Evolutionary conservation across 148 eudicot species (phyloP).

Genomic region (Pouteria glomerata): DNA sequence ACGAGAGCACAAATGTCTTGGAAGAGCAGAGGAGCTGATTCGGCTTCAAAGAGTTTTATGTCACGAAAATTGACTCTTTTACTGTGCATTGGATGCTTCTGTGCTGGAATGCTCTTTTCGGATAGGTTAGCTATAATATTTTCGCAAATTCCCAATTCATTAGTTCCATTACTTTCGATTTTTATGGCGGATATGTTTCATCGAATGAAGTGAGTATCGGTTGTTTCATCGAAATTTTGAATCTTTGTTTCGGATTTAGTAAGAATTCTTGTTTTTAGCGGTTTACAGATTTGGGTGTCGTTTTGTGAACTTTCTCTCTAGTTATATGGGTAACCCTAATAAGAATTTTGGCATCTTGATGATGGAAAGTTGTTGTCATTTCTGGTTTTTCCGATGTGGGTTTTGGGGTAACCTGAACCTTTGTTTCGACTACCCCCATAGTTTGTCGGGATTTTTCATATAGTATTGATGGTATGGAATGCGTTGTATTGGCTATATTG

Average conservation of each 20-base stretch:
- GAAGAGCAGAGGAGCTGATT: slow-evolving; percentile 59
- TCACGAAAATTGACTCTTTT: slow-evolving; percentile 55
- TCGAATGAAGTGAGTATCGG: slow-evolving; percentile 2
- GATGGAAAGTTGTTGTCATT: neutral
- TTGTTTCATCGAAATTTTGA: neutral
- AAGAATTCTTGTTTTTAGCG: neutral
- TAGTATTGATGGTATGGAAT: too few species aligned
- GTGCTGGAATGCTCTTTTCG: slow-evolving; percentile 80
- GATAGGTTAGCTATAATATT: slow-evolving; percentile 41
- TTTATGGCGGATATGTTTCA: neutral
- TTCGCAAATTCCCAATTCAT: neutral
- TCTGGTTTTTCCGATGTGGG: neutral
- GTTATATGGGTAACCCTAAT: too few species aligned
- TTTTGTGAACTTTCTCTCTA: neutral
- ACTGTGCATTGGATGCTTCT: slow-evolving; percentile 82
- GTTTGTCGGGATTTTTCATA: too few species aligned
- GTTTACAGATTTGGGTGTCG: neutral
- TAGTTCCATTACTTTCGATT: neutral
- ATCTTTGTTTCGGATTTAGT: neutral
- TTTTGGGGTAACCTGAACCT: too few species aligned
- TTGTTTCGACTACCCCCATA: too few species aligned
- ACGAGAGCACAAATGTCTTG: slow-evolving; percentile 26
- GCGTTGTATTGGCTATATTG: too few species aligned
- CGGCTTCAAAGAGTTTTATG: slow-evolving; percentile 39
- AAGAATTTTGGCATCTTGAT: neutral